Conservation (phyloP, 805 yeast species). For the Scheffersomyces amazonensis region DNA sequence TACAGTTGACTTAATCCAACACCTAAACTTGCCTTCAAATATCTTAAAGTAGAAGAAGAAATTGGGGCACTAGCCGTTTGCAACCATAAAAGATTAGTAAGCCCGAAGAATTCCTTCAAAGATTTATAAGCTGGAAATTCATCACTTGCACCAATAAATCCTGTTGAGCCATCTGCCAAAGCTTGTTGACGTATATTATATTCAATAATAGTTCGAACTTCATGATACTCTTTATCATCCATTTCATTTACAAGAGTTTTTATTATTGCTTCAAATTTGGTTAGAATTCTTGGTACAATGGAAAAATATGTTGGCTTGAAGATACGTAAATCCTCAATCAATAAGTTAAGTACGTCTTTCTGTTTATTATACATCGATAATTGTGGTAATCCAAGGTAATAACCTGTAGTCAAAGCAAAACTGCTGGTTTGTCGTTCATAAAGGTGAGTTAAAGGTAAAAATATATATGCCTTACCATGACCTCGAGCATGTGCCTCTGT, state of each 20-base stretch:
- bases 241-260: conserved; percentile 12
- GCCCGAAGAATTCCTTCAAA: conserved; percentile 27
- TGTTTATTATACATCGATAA: conserved; percentile 10
- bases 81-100: conserved; percentile 21
- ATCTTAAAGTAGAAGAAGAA: conserved; percentile 18
- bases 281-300: conserved; percentile 31
- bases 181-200: conserved; percentile 24
- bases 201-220: conserved; percentile 16
- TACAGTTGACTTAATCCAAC: conserved; percentile 31
- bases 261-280: conserved; percentile 35
- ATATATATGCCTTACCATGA: conserved; percentile 13
- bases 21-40: conserved; percentile 21
- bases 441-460: conserved; percentile 38
- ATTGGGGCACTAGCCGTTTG: conserved; percentile 34
- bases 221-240: conserved; percentile 5
- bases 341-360: conserved; percentile 17
- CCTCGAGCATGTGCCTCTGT: conserved; percentile 6
- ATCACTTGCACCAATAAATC: conserved; percentile 11
- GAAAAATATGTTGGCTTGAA: conserved; percentile 27
- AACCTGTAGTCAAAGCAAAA: conserved; percentile 21
- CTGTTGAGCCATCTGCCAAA: conserved; percentile 33
- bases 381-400: conserved; percentile 29
- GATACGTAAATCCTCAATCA: conserved; percentile 27
- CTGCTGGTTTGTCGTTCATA: conserved; percentile 28
- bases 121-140: conserved; percentile 21